Base-by-base conservation (phyloP, 2,329 filamentous ascomycete genomes). In the Chaetoscypha palmicola region DNA sequence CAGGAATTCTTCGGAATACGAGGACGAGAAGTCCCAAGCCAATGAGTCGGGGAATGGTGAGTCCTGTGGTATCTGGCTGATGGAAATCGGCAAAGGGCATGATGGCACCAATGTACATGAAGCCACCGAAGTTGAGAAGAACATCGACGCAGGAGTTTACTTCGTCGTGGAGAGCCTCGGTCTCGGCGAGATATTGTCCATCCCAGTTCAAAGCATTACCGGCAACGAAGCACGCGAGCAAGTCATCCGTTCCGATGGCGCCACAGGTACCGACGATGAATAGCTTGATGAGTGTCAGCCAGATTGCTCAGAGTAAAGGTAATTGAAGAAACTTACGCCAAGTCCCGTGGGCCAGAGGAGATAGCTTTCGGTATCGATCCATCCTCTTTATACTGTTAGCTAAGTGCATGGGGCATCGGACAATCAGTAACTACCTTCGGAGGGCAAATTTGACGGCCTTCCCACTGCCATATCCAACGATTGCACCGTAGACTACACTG, bases 161-260 rank as follows among this genome's bases (percentile, higher is more conserved):
- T 2, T 84, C 89, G 61, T 95, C 89, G 52, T 94, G 88, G 55
- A 83, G 69, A 0, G 88, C 31, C 5, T 9, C 31, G 8, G 31
- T 94, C 62, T 91, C 84, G 2, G 89, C 68, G 0, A 88, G 83
- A 64, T 94, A 95, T 86, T 86, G 91, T 64, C 92, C 87, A 60
- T 94, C 87, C 79, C 86, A 89, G 0, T 86, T 94, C 53, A 94
- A 92, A 1, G 77, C 77, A 58, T 94, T 94, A 1, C 89, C 89
- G 2, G 89, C 89, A 51, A 94, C 80, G 60, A 94, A 94, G 66
- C 87, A 94, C 1, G 89, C 88, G 5, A 95, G 72, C 1, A 94
- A 82, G 55, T 94, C 89, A 58, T 94, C 89, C 17, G 80, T 90
- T 1, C 87, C 88, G 33, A 94, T 74, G 75, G 1, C 86, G 85